Evolutionary conservation across 2,329 filamentous ascomycete genomes (phyloP).

Genomic region (Apiospora aurea): DNA sequence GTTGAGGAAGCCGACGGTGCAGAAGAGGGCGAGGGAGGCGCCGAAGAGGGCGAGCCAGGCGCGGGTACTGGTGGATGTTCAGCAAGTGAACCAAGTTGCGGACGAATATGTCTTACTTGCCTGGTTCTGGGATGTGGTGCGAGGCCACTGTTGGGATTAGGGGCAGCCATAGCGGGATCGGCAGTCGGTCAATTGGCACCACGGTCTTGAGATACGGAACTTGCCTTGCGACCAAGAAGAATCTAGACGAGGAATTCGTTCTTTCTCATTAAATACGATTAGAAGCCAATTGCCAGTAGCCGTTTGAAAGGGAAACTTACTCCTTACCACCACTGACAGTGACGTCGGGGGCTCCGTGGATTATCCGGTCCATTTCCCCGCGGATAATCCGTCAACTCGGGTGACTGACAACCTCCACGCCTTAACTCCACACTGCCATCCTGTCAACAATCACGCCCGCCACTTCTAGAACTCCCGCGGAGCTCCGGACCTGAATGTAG

Average conservation of each 20-base stretch:
- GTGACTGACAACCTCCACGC: too few species aligned
- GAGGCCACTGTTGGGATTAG: neutral
- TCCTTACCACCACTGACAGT: neutral
- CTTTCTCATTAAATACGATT: neutral
- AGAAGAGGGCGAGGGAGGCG: constrained; percentile 54
- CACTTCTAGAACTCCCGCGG: neutral
- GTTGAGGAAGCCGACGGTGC: constrained; percentile 57
- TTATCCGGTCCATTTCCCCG: neutral
- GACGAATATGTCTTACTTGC: neutral
- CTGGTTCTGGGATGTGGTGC: neutral
- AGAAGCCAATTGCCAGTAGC: neutral
- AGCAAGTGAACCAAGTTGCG: neutral
- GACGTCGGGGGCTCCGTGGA: constrained; percentile 12
- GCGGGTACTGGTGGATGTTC: constrained; percentile 22
- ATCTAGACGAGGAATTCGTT: neutral
- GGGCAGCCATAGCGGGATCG: neutral
- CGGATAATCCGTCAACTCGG: constrained; percentile 1
- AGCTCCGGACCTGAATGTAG: neutral
- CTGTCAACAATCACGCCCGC: too few species aligned
- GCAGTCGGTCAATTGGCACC: neutral
- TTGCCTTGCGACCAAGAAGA: neutral
- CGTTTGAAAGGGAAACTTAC: neutral
- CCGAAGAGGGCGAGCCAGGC: constrained; percentile 55
- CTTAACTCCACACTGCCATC: neutral
- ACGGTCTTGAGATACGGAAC: neutral